Conservation (phyloP, 371 early-diverging fungal species). For the Saksenaea vasiformis region DNA sequence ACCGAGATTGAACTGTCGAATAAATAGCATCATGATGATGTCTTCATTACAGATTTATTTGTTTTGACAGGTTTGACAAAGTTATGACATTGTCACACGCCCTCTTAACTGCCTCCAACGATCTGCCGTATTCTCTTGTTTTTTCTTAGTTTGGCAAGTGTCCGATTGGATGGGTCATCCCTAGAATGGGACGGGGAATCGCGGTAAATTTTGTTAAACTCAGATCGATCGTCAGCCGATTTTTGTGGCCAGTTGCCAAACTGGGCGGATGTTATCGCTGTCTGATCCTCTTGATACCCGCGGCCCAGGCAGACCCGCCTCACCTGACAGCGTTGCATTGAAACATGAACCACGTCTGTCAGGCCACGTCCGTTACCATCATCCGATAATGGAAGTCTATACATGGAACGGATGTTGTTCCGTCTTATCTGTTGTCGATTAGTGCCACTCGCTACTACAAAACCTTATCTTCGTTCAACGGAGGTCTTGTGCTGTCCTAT, state of each 20-base stretch:
- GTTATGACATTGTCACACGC: not conserved
- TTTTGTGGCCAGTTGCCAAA: not conserved
- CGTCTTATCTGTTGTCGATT: not conserved
- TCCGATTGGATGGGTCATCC: slow-evolving; percentile 5
- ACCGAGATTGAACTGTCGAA: not conserved
- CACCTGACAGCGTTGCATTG: not conserved
- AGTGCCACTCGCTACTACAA: not conserved
- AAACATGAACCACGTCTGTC: not conserved
- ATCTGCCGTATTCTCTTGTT: not conserved
- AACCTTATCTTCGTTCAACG: too few species aligned
- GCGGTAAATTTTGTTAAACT: not conserved
- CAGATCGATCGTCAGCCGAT: slow-evolving; percentile 5
- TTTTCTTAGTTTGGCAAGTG: slow-evolving; percentile 7
- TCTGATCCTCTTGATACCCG: not conserved
- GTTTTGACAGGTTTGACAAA: not conserved
- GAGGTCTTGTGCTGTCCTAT: too few species aligned
- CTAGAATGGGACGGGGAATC: not conserved
- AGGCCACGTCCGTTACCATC: not conserved
- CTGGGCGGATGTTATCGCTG: not conserved
- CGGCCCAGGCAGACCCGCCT: not conserved
- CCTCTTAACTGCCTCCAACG: not conserved
- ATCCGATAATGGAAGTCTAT: not conserved
- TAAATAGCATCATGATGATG: not conserved
- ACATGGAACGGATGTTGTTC: not conserved
- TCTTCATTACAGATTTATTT: not conserved